Conservation (phyloP, 495 filamentous ascomycete genomes). For the Penicillium canescens region DNA sequence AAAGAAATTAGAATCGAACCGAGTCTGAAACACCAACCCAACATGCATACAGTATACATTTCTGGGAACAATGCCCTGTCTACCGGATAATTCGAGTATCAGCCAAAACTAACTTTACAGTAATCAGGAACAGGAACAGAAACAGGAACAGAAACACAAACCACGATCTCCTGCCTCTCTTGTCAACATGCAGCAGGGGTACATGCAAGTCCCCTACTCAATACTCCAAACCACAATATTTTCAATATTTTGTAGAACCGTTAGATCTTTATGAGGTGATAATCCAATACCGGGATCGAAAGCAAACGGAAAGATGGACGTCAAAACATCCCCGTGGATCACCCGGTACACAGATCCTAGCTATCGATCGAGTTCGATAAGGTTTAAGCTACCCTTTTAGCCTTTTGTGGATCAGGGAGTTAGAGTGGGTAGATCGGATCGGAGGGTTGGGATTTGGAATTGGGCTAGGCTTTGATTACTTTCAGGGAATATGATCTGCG, state of each 20-base stretch:
- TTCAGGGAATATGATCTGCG: neutral
- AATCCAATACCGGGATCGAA: neutral
- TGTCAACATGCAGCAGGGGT: neutral
- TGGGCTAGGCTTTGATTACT: slow-evolving; percentile 10
- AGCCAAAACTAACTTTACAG: too few species aligned
- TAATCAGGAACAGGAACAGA: too few species aligned
- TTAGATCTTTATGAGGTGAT: neutral
- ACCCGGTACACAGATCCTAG: neutral
- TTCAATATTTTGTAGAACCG: neutral
- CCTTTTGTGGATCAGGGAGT: slow-evolving; percentile 17
- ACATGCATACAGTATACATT: neutral
- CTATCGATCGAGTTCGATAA: neutral
- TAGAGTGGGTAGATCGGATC: slow-evolving; percentile 6
- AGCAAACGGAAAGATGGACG: neutral
- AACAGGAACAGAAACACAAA: too few species aligned
- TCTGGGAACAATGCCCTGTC: neutral
- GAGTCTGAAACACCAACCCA: slow-evolving; percentile 6
- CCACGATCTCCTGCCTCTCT: neutral
- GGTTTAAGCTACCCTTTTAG: neutral
- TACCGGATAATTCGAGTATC: neutral
- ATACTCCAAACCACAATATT: neutral
- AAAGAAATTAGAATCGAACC: slow-evolving; percentile 1
- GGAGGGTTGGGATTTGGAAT: slow-evolving; percentile 21
- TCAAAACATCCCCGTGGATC: neutral
- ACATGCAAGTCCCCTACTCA: too few species aligned